phyloP scores from a whole-genome alignment of 208 protist genomes.

The Kentomonas sorsogonicus region DNA sequence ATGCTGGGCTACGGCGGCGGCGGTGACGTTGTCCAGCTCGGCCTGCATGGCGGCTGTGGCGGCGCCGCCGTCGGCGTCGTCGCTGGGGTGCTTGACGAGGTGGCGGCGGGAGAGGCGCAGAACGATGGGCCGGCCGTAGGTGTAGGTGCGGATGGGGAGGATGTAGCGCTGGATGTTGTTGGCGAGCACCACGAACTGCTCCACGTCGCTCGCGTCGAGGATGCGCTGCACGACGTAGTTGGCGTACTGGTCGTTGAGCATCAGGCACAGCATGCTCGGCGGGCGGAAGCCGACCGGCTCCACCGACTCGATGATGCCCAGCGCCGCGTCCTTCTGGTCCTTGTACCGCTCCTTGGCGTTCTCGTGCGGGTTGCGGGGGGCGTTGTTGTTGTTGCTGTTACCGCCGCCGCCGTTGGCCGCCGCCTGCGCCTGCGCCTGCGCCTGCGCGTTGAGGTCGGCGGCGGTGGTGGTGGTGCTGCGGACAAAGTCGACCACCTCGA shows the following conservation, averaged over 20 bases:
- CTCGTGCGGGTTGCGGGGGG: slow-evolving; percentile 33
- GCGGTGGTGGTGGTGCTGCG: slow-evolving; percentile 50
- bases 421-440: slow-evolving; percentile 19
- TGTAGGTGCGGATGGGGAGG: slow-evolving; percentile 89
- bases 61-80: slow-evolving; percentile 19
- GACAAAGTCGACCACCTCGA: slow-evolving; percentile 64
- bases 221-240: slow-evolving; percentile 98
- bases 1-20: slow-evolving; percentile 6
- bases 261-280: slow-evolving; percentile 81
- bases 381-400: slow-evolving; percentile 22
- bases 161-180: slow-evolving; percentile 88
- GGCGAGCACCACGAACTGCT: slow-evolving; percentile 72
- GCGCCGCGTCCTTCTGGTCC: slow-evolving; percentile 70
- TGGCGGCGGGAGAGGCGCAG: slow-evolving; percentile 84
- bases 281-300: slow-evolving; percentile 28
- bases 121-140: slow-evolving; percentile 96
- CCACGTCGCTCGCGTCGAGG: slow-evolving; percentile 85
- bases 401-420: slow-evolving; percentile 1
- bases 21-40: slow-evolving; percentile 41
- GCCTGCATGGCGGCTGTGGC: too few species aligned
- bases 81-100: slow-evolving; percentile 54
- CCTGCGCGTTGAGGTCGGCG: slow-evolving; percentile 43
- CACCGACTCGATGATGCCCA: slow-evolving; percentile 60
- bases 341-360: slow-evolving; percentile 64
- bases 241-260: slow-evolving; percentile 96